Percentiles rank a stretch among this genome's conserved stretches.
Conservation (phyloP, 2,329 filamentous ascomycete species). For the Calonectria pseudoturangicola region DNA sequence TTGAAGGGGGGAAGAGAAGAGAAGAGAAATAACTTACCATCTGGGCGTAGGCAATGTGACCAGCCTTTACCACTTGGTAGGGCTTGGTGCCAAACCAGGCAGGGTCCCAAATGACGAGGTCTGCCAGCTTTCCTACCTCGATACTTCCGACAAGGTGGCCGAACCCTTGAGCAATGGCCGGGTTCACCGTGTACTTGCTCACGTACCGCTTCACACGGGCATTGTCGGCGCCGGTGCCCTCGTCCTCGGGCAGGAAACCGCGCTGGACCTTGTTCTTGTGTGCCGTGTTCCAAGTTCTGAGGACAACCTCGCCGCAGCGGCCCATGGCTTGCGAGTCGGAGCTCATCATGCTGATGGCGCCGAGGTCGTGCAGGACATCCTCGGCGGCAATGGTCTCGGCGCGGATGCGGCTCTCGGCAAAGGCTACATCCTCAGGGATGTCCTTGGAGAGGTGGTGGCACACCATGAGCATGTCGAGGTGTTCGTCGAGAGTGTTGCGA, state of each 20-base stretch:
- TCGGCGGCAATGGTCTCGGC: conserved; percentile 97
- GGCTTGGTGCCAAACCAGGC: conserved; percentile 93
- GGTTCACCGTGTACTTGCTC: conserved; percentile 97
- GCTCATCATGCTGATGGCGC: conserved; percentile 98
- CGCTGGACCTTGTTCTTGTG: conserved; percentile 97
- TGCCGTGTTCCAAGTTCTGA: conserved; percentile 96
- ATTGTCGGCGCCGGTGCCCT: conserved; percentile 88
- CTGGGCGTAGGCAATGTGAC: conserved; percentile 86
- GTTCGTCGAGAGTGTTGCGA: conserved; percentile 93
- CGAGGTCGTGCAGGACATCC: conserved; percentile 95
- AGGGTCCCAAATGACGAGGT: conserved; percentile 91
- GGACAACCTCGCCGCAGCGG: conserved; percentile 92
- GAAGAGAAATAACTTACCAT: conserved; percentile 76
- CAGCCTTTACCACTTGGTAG: conserved; percentile 87
- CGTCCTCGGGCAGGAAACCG: conserved; percentile 84
- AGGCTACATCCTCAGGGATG: conserved; percentile 96
- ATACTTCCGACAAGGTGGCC: conserved; percentile 88
- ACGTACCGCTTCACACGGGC: conserved; percentile 94
- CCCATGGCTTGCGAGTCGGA: conserved; percentile 98
- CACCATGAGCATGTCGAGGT: conserved; percentile 98
- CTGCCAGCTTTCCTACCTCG: conserved; percentile 92
- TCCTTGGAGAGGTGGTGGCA: conserved; percentile 95
- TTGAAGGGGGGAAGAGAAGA: not conserved
- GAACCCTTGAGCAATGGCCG: conserved; percentile 94
- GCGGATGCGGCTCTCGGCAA: conserved; percentile 94